phyloP scores from a whole-genome alignment of 169 alveolate genomes.

The Cryptosporidium xiaoi region DNA sequence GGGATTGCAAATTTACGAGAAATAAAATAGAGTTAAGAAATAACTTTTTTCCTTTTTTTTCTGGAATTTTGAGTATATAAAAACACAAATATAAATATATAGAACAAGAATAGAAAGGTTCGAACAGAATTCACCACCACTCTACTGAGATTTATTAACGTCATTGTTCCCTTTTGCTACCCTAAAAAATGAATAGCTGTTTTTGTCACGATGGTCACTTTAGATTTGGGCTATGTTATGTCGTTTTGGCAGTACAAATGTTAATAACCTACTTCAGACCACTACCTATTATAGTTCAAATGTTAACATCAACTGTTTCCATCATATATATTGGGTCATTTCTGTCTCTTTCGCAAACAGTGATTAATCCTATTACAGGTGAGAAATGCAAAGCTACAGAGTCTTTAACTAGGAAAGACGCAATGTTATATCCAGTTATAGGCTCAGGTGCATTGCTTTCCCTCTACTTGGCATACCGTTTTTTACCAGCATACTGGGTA shows the following conservation, averaged over 20 bases:
- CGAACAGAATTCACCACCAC: too few species aligned
- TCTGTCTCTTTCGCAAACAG: conserved; percentile 72
- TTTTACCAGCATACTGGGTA: conserved; percentile 78
- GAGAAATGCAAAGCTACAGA: conserved; percentile 84
- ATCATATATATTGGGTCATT: conserved; percentile 79
- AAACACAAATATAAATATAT: too few species aligned
- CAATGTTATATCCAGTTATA: conserved; percentile 88
- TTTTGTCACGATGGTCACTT: background rate
- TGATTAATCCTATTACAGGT: conserved; percentile 76
- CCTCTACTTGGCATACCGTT: conserved; percentile 80
- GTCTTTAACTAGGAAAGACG: conserved; percentile 86
- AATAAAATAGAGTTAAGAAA: too few species aligned
- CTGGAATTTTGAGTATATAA: too few species aligned
- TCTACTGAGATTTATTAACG: too few species aligned
- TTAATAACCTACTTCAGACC: conserved; percentile 54
- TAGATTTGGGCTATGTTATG: background rate
- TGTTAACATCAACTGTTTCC: conserved; percentile 77
- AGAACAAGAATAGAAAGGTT: too few species aligned
- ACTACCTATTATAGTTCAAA: conserved; percentile 78
- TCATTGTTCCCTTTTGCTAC: too few species aligned
- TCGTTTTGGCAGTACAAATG: conserved; percentile 1
- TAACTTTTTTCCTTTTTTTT: too few species aligned
- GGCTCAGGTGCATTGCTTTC: conserved; percentile 87
- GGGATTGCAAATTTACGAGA: too few species aligned
- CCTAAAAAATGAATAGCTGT: too few species aligned